Evolutionary conservation across 306 rosid genomes (phyloP).

Genomic region (Quercus rubra): DNA sequence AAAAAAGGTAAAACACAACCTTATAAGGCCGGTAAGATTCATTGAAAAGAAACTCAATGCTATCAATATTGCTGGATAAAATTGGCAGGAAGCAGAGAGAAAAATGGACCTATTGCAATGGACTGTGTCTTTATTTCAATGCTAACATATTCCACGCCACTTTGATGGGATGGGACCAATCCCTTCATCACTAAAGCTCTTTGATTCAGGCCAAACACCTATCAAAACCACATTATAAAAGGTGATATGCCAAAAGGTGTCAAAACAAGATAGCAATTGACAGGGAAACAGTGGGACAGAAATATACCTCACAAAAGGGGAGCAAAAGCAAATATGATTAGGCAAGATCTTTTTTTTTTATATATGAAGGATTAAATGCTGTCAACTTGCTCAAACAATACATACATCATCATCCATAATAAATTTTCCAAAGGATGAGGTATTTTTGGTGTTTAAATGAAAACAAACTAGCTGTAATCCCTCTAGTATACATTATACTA

Average conservation of each 20-base stretch:
- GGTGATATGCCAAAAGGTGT: background rate
- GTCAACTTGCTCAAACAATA: no score
- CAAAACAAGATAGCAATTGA: background rate
- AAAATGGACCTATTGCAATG: constrained; percentile 53
- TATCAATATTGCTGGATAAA: background rate
- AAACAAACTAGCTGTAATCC: no score
- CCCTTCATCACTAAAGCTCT: constrained; percentile 27
- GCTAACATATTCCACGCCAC: constrained; percentile 66
- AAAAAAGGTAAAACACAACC: background rate
- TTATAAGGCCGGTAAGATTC: background rate
- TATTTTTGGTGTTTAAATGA: no score
- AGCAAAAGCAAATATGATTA: background rate
- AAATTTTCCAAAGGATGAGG: no score
- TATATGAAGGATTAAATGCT: no score
- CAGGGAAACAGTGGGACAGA: background rate
- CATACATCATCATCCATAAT: no score
- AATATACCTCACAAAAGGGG: background rate
- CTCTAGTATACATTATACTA: no score
- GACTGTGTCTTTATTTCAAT: constrained; percentile 17
- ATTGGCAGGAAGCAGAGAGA: background rate
- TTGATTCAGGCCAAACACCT: background rate
- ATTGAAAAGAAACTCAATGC: background rate
- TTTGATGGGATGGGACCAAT: constrained; percentile 53
- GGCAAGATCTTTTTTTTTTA: background rate
- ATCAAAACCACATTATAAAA: background rate